These are phyloP conservation scores for Smallanthus sonchifolius DNA, from an alignment of 129 eudicot species.

Conservation along the genomic window DNA sequence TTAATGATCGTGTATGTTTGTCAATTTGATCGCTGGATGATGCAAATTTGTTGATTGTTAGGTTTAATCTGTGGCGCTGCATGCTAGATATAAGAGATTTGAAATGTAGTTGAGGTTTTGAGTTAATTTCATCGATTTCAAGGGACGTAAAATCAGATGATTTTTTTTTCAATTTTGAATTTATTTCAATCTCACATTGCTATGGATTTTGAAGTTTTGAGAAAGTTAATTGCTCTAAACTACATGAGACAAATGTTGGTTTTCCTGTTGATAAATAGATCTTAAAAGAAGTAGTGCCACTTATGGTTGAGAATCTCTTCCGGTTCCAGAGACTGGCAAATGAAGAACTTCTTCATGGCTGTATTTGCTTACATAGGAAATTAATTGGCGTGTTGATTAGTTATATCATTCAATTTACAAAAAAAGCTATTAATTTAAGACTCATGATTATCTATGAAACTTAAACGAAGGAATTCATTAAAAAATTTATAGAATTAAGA, in stretches of 20 bases:
- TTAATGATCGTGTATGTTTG: conserved; percentile 7
- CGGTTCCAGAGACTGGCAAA: not conserved
- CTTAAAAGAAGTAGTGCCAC: not conserved
- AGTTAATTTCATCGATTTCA: conserved; percentile 11
- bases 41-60: conserved; percentile 1
- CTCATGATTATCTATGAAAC: not conserved
- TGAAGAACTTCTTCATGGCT: not conserved
- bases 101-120: conserved; percentile 22
- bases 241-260: not conserved
- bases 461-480: not conserved
- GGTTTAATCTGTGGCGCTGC: conserved; percentile 18
- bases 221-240: not conserved
- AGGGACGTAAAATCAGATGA: not conserved
- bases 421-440: not conserved
- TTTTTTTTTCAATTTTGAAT: not conserved
- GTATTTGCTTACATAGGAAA: not conserved
- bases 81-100: not conserved
- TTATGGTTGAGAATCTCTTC: conserved; percentile 1
- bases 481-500: not conserved
- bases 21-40: conserved; percentile 9
- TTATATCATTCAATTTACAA: not conserved
- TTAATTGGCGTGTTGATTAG: not conserved
- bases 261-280: not conserved
- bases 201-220: not conserved
- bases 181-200: not conserved